A percentile compares a stretch with the other conserved stretches of the same genome.
phyloP scores from a whole-genome alignment of 202 grass and related monocot genomes.

The Saccharum hybrid region DNA sequence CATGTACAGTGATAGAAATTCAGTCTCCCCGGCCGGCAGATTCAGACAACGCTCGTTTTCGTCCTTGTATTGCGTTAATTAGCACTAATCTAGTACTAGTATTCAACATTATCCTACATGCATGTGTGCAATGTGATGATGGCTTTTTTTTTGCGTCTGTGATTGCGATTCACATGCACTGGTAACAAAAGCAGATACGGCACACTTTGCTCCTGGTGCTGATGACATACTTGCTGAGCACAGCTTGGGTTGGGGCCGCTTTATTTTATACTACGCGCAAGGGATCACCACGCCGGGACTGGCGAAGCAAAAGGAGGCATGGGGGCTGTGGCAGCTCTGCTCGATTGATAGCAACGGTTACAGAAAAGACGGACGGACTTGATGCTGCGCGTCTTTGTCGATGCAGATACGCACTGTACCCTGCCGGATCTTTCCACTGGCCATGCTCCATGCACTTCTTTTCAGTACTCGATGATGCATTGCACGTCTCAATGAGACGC shows the following conservation, averaged over 20 bases:
- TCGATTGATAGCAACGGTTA: not conserved
- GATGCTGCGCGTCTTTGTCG: constrained; percentile 25
- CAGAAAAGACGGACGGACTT: not conserved
- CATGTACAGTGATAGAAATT: not conserved
- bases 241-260: not conserved
- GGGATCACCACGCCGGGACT: not conserved
- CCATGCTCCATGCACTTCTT: not conserved
- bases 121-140: constrained; percentile 32
- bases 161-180: constrained; percentile 25
- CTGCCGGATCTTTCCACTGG: not conserved
- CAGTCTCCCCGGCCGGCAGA: not conserved
- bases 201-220: not conserved
- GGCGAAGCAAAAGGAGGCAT: not conserved
- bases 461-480: not conserved
- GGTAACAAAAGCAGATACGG: constrained; percentile 16
- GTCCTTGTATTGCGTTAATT: constrained; percentile 12
- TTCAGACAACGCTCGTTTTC: too few species aligned
- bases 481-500: not conserved
- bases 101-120: constrained; percentile 12
- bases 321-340: not conserved
- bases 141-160: not conserved
- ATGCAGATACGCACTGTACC: constrained; percentile 12
- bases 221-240: constrained; percentile 36
- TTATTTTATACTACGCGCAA: not conserved
- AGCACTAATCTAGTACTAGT: not conserved